Evolutionary conservation across 2,329 filamentous ascomycete genomes (phyloP), one percentile per base, ranked within the genome.

Genomic region (Ceratocystis lukuohia): DNA sequence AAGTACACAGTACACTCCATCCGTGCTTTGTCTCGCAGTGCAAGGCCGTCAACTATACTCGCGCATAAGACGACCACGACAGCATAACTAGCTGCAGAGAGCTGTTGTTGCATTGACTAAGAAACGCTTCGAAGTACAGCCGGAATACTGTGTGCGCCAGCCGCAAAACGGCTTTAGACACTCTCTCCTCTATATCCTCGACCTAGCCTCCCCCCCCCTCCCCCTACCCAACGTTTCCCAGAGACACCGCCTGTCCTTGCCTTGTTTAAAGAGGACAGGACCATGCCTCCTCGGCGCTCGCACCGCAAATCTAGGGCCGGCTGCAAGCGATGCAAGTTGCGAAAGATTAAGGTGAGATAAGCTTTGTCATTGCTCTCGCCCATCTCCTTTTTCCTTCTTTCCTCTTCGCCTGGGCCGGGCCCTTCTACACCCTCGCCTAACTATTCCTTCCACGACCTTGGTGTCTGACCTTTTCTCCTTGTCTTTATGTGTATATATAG

Each of bases 231-330:
- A 41, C n/a, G 15, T 10, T 25, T 15, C 44, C 8, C 45, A 22
- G 37, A 44, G 15, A 64, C 25, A 48, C 22, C n/a, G 8, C 15
- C 17, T 25, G 62, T 37, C 17, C 8, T 25, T 25, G 62, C 15
- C 17, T 30, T 59, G 25, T 15, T 30, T 37, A 25, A 30, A 57
- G 53, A 59, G 22, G 25, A n/a, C 56, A 17, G 56, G 28, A 74
- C 69, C 61, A 87, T 87, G 84, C 83, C 85, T 68, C 84, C 85
- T 37, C 78, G 85, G 71, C 79, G 84, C 73, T 86, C 85, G 53
- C 86, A 88, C 74, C 88, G 86, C 73, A 88, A 88, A 76, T 87
- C 84, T 66, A 80, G 86, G 70, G 81, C 84, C 64, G 86, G 86
- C 59, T 88, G 86, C 71, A 79, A 80, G 69, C 77, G 83, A 67